Conservation (phyloP, 495 filamentous ascomycete species). For the Peziza echinospora region DNA sequence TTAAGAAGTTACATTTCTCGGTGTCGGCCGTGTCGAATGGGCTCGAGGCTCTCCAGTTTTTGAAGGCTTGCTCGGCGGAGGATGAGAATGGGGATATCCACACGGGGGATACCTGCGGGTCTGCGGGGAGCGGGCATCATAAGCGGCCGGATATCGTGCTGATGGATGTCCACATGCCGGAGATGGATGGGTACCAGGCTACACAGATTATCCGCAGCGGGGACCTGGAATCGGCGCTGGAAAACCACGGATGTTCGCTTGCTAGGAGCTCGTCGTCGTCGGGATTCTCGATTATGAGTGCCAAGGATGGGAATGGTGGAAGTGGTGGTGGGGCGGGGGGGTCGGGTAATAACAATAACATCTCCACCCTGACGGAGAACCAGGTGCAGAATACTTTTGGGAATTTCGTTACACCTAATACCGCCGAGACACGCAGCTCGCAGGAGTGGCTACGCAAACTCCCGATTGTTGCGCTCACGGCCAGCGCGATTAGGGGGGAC, state of each 20-base stretch:
- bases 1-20: constrained; percentile 50
- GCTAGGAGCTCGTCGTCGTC: too few species aligned
- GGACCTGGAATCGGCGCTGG: constrained; percentile 3
- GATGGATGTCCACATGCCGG: constrained; percentile 76
- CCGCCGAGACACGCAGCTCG: neutral
- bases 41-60: constrained; percentile 49
- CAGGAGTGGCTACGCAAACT: constrained; percentile 20
- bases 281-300: too few species aligned
- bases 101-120: too few species aligned
- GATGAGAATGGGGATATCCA: constrained; percentile 39
- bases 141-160: constrained; percentile 41
- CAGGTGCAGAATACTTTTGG: too few species aligned
- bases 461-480: constrained; percentile 66
- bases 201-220: constrained; percentile 42
- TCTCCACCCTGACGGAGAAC: neutral
- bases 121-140: too few species aligned
- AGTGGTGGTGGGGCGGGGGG: too few species aligned
- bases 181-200: constrained; percentile 58
- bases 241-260: too few species aligned
- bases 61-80: constrained; percentile 35
- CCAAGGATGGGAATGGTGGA: too few species aligned
- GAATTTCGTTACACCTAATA: too few species aligned
- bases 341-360: neutral
- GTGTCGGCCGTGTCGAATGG: constrained; percentile 35
- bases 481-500: constrained; percentile 61